Percentiles rank a stretch among this genome's conserved stretches.
phyloP scores from a whole-genome alignment of 148 eudicot genomes.

The Cornus kousa region DNA sequence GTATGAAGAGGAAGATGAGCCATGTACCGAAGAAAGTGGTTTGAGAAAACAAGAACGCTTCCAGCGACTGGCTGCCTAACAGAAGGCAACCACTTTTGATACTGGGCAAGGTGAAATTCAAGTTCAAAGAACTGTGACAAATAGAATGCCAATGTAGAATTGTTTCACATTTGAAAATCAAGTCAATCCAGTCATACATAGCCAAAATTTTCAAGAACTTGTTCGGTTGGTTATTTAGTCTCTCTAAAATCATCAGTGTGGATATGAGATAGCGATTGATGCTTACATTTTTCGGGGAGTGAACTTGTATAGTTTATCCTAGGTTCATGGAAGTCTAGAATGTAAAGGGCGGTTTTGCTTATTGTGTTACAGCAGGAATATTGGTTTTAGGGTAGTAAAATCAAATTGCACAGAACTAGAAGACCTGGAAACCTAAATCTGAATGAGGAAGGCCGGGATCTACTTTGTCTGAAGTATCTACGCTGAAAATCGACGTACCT shows the following conservation, averaged over 20 bases:
- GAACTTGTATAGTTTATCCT: not conserved
- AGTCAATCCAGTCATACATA: not conserved
- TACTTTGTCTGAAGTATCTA: not conserved
- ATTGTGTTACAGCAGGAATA: not conserved
- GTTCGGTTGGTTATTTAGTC: not conserved
- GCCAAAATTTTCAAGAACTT: not conserved
- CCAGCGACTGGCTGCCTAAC: not conserved
- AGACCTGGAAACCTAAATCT: not conserved
- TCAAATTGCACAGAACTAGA: not conserved
- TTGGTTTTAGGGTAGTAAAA: not conserved
- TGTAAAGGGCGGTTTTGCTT: not conserved
- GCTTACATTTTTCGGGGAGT: not conserved
- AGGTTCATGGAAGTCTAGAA: not conserved
- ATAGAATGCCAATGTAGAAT: not conserved
- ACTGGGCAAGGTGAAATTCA: not conserved
- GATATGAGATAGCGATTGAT: not conserved
- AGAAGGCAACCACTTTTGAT: not conserved
- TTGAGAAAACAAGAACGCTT: conserved; percentile 28
- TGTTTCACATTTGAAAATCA: not conserved
- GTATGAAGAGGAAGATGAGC: conserved; percentile 36
- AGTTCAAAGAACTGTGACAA: not conserved
- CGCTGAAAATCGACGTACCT: not conserved
- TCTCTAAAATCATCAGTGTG: not conserved
- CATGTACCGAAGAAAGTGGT: conserved; percentile 26
- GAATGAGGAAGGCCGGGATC: not conserved